Conservation (phyloP, 352 stramenopile genomes). For the Phytopythium montanum region DNA sequence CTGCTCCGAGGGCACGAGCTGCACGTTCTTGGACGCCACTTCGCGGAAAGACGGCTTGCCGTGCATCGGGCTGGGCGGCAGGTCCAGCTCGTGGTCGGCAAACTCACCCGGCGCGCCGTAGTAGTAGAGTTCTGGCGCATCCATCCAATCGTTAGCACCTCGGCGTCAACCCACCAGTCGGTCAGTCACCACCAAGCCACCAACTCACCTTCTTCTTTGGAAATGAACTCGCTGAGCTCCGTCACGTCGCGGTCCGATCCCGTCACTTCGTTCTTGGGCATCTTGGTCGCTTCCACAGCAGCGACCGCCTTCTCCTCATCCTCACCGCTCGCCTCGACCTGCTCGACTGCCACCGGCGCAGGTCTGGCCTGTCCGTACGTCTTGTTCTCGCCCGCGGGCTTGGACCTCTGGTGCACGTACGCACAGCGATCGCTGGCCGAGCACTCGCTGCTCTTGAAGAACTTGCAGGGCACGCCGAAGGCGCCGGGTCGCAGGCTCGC, state of each 20-base stretch:
- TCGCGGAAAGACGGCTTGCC: slow-evolving; percentile 53
- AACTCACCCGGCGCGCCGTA: slow-evolving; percentile 75
- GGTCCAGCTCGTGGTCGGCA: slow-evolving; percentile 20
- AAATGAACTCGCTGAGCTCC: slow-evolving; percentile 71
- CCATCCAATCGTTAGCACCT: slow-evolving; percentile 1
- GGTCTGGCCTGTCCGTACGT: slow-evolving; percentile 26
- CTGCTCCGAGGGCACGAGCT: slow-evolving; percentile 33
- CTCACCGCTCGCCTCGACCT: slow-evolving; percentile 13
- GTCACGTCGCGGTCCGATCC: slow-evolving; percentile 30
- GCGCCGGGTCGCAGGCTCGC: slow-evolving; percentile 34
- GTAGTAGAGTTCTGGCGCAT: slow-evolving; percentile 62
- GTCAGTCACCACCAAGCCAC: background rate
- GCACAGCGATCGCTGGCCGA: slow-evolving; percentile 54
- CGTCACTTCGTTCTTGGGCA: slow-evolving; percentile 12
- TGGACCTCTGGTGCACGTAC: slow-evolving; percentile 53
- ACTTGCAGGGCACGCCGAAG: slow-evolving; percentile 61
- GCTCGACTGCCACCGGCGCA: slow-evolving; percentile 13
- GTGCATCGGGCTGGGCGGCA: slow-evolving; percentile 11
- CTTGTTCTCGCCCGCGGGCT: slow-evolving; percentile 18
- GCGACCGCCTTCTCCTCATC: slow-evolving; percentile 29
- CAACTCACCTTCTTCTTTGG: slow-evolving; percentile 68
- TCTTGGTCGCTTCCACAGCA: background rate
- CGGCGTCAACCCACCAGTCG: background rate
- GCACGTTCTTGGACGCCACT: slow-evolving; percentile 42
- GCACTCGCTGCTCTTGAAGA: slow-evolving; percentile 68